Evolutionary conservation across 1,284 basidiomycete species (phyloP).

Genomic region (Entoloma clypeatum): DNA sequence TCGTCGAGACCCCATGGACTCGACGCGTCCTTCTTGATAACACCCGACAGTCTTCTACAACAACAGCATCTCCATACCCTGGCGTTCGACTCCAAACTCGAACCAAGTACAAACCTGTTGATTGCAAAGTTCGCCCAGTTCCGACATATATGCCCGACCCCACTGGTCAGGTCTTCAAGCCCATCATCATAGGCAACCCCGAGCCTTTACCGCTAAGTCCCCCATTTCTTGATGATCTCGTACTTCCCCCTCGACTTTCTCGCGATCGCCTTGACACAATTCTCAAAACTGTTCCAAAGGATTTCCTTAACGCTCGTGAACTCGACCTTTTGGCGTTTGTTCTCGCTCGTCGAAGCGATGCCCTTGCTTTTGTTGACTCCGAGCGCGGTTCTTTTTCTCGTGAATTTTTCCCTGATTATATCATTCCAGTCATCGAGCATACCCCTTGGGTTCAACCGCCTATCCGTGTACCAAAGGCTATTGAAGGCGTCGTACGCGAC

Average conservation of each 20-base stretch:
- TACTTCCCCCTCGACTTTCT: slow-evolving; percentile 13
- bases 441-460: slow-evolving; percentile 28
- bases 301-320: slow-evolving; percentile 20
- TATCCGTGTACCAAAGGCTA: slow-evolving; percentile 24
- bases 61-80: too few species aligned
- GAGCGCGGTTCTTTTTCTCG: slow-evolving; percentile 29
- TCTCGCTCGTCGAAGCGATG: slow-evolving; percentile 17
- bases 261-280: slow-evolving; percentile 17
- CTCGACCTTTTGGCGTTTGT: slow-evolving; percentile 24
- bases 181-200: slow-evolving; percentile 13
- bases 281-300: slow-evolving; percentile 13
- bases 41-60: neutral
- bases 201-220: slow-evolving; percentile 20
- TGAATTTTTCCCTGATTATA: slow-evolving; percentile 32
- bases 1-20: slow-evolving; percentile 18
- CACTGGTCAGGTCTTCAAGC: slow-evolving; percentile 21
- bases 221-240: slow-evolving; percentile 3
- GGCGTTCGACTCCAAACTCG: neutral
- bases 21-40: slow-evolving; percentile 8
- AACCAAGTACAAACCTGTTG: slow-evolving; percentile 30
- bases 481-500: slow-evolving; percentile 19
- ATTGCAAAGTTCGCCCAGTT: slow-evolving; percentile 29
- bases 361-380: slow-evolving; percentile 26
- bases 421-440: slow-evolving; percentile 32
- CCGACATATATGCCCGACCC: slow-evolving; percentile 29